These are phyloP conservation scores for Wallacemonas sp. DNA, from an alignment of 208 protist species.

Conservation along the genomic window DNA sequence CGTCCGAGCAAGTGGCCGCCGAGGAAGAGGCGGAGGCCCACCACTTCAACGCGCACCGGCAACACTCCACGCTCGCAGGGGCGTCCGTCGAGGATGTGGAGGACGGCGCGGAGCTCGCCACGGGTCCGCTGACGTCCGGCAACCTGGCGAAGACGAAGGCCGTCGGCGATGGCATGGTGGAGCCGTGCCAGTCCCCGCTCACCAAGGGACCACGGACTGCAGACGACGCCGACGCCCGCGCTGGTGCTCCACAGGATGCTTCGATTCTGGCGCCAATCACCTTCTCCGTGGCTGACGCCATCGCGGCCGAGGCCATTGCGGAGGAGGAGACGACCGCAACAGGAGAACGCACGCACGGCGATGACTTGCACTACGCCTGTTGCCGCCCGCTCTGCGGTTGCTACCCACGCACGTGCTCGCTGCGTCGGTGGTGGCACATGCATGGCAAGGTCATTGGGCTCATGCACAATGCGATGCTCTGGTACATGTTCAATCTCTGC, in stretches of 20 bases:
- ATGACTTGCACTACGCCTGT: conserved; percentile 38
- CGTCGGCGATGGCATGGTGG: conserved; percentile 1
- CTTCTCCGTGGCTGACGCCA: neutral
- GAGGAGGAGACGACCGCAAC: conserved; percentile 5
- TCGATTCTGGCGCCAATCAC: neutral
- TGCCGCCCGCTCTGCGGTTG: conserved; percentile 36
- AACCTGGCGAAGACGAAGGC: conserved; percentile 15
- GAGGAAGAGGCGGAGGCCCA: neutral
- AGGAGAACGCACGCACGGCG: conserved; percentile 8
- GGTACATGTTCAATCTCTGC: conserved; percentile 76
- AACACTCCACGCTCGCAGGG: neutral
- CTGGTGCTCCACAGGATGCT: too few species aligned
- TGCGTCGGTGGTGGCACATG: conserved; percentile 54
- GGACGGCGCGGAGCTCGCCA: neutral
- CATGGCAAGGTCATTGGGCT: conserved; percentile 33
- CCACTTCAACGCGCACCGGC: conserved; percentile 2
- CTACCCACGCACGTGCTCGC: conserved; percentile 17
- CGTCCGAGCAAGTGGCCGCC: conserved; percentile 3
- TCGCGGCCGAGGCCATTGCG: neutral
- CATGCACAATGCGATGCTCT: conserved; percentile 70
- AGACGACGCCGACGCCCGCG: too few species aligned
- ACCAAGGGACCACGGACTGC: too few species aligned
- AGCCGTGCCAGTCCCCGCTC: conserved; percentile 3
- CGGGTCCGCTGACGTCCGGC: neutral
- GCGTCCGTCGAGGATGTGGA: neutral